These are phyloP conservation scores for Malassezia equina DNA, from an alignment of 1,284 basidiomycete genomes.

Conservation along the genomic window DNA sequence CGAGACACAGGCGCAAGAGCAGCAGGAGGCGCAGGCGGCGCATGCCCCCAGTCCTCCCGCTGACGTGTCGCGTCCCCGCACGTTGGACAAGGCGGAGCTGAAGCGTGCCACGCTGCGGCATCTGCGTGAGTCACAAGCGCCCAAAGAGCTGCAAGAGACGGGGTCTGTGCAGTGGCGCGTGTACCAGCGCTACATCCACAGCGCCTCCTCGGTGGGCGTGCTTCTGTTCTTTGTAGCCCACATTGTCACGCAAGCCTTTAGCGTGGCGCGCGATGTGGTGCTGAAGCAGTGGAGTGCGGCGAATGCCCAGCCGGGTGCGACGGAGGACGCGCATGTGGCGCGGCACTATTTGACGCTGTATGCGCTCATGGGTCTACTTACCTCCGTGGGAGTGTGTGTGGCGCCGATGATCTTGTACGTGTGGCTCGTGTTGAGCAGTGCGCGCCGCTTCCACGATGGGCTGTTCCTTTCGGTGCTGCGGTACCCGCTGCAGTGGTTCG, in stretches of 20 bases:
- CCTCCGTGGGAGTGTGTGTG: slow-evolving; percentile 34
- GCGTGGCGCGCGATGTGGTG: slow-evolving; percentile 38
- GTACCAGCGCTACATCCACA: slow-evolving; percentile 38
- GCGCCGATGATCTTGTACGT: slow-evolving; percentile 42
- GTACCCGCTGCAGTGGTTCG: slow-evolving; percentile 45
- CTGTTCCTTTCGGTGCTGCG: slow-evolving; percentile 36
- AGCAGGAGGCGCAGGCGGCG: slow-evolving; percentile 2
- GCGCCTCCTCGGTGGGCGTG: slow-evolving; percentile 30
- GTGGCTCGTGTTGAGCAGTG: slow-evolving; percentile 37
- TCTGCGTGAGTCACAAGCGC: slow-evolving; percentile 36
- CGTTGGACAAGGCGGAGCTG: slow-evolving; percentile 29
- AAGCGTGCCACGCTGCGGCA: slow-evolving; percentile 40
- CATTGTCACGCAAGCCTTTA: slow-evolving; percentile 34
- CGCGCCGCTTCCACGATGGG: slow-evolving; percentile 40
- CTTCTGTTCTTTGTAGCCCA: slow-evolving; percentile 33
- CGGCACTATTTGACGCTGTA: slow-evolving; percentile 41
- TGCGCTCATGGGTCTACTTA: slow-evolving; percentile 32
- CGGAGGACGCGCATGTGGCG: slow-evolving; percentile 15
- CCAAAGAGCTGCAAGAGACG: slow-evolving; percentile 36
- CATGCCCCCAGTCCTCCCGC: slow-evolving; percentile 2
- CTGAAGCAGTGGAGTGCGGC: slow-evolving; percentile 44
- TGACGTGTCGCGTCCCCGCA: slow-evolving; percentile 33
- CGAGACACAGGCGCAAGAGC: not conserved
- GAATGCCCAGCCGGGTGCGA: slow-evolving; percentile 24
- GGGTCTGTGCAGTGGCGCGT: slow-evolving; percentile 40